Percentiles rank a stretch among this genome's conserved stretches.
phyloP scores from a whole-genome alignment of 345 rosid species.

The Draba incana region DNA sequence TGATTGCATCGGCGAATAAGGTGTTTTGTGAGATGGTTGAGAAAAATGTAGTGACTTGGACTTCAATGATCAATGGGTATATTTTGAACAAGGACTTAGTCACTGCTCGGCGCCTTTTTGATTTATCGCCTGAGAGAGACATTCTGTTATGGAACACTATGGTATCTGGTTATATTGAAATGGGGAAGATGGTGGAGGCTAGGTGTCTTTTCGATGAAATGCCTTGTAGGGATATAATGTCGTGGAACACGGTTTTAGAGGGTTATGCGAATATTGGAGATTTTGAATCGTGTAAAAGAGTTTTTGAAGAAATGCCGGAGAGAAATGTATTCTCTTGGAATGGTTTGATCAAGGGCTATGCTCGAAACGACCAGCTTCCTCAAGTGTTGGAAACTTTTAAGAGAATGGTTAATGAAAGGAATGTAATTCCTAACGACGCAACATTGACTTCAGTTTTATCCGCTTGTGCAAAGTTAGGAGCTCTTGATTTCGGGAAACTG shows the following conservation, averaged over 20 bases:
- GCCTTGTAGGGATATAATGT: slow-evolving; percentile 74
- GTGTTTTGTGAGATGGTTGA: slow-evolving; percentile 70
- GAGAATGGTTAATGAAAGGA: slow-evolving; percentile 59
- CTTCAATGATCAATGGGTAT: slow-evolving; percentile 65
- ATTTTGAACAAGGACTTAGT: slow-evolving; percentile 53
- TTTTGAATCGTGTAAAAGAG: slow-evolving; percentile 50
- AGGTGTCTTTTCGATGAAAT: slow-evolving; percentile 64
- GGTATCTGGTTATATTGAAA: slow-evolving; percentile 66
- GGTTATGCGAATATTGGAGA: slow-evolving; percentile 68
- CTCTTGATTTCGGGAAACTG: slow-evolving; percentile 76
- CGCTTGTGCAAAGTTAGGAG: slow-evolving; percentile 81
- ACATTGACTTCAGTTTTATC: slow-evolving; percentile 73
- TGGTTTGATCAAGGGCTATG: slow-evolving; percentile 66
- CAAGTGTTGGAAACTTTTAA: slow-evolving; percentile 63
- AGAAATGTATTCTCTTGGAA: slow-evolving; percentile 86
- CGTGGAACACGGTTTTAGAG: slow-evolving; percentile 78
- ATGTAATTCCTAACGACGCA: slow-evolving; percentile 65
- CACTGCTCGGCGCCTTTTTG: slow-evolving; percentile 64
- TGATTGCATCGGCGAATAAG: slow-evolving; percentile 51
- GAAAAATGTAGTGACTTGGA: slow-evolving; percentile 81
- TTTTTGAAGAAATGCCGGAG: slow-evolving; percentile 73
- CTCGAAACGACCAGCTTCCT: slow-evolving; percentile 45
- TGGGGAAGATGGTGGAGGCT: slow-evolving; percentile 63
- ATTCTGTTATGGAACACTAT: slow-evolving; percentile 78
- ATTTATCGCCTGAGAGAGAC: slow-evolving; percentile 76